Percentiles rank a stretch among this genome's conserved stretches.
Conservation (phyloP, 1,284 basidiomycete species). For the Fistulinella cinereoalba region DNA sequence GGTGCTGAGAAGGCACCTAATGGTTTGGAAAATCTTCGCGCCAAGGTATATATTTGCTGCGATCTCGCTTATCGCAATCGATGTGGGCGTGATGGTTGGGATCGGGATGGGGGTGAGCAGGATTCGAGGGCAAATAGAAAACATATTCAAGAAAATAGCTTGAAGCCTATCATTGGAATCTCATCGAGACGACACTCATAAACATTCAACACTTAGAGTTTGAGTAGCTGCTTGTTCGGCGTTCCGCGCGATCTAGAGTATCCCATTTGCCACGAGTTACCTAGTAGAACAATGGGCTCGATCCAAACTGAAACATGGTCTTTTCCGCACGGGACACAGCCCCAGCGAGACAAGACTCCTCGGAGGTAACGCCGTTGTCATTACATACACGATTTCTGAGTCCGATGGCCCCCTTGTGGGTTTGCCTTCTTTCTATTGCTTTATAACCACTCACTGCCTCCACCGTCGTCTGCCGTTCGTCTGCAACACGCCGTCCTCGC, state of each 20-base stretch:
- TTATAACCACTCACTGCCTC: too few relatives aligned
- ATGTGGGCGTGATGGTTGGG: slow-evolving; percentile 55
- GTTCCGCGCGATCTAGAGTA: too few relatives aligned
- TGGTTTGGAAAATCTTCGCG: slow-evolving; percentile 99
- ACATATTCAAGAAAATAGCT: slow-evolving; percentile 18
- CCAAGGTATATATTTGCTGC: slow-evolving; percentile 87
- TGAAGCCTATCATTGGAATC: too few relatives aligned
- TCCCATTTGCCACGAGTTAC: too few relatives aligned
- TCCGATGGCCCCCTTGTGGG: too few relatives aligned
- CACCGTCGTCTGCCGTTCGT: too few relatives aligned
- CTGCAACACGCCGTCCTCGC: too few relatives aligned
- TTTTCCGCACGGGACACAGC: neutral
- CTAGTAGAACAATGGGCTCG: neutral
- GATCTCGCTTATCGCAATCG: slow-evolving; percentile 49
- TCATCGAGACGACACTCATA: too few relatives aligned
- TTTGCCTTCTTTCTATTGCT: too few relatives aligned
- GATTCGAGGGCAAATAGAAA: slow-evolving; percentile 22
- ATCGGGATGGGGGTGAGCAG: slow-evolving; percentile 35
- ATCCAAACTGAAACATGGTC: slow-evolving; percentile 7
- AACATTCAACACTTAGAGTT: too few relatives aligned
- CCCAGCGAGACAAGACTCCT: slow-evolving; percentile 11
- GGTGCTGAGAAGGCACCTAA: slow-evolving; percentile 83
- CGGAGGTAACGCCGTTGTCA: slow-evolving; percentile 13
- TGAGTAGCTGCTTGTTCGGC: too few relatives aligned
- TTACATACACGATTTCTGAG: too few relatives aligned